Conservation (phyloP, 805 yeast genomes). For the Kodamaea sagamina region DNA sequence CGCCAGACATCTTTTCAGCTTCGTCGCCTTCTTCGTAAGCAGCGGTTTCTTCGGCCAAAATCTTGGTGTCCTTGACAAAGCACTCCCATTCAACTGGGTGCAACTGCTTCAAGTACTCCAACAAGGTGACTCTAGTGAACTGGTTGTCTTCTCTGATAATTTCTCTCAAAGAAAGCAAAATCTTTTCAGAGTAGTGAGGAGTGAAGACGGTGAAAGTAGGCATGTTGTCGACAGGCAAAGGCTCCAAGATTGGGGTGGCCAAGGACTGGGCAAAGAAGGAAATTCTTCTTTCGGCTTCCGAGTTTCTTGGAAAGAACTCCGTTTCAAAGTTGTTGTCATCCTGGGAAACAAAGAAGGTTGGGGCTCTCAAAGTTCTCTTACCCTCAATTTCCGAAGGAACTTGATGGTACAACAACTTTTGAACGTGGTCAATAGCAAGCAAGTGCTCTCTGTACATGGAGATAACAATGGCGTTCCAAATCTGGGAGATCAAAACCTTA, state of each 20-base stretch:
- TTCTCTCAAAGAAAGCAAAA: slow-evolving; percentile 87
- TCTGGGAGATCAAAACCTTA: slow-evolving; percentile 95
- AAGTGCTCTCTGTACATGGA: slow-evolving; percentile 99
- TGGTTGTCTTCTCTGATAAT: slow-evolving; percentile 97
- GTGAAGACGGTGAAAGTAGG: slow-evolving; percentile 97
- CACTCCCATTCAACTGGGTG: slow-evolving; percentile 98
- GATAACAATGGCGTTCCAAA: slow-evolving; percentile 98
- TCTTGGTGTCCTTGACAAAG: slow-evolving; percentile 93
- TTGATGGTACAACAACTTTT: slow-evolving; percentile 94
- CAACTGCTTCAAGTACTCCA: slow-evolving; percentile 91
- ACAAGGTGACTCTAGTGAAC: slow-evolving; percentile 88
- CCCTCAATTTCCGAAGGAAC: slow-evolving; percentile 98
- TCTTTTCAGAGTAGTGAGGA: slow-evolving; percentile 96
- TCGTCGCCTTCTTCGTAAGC: slow-evolving; percentile 59
- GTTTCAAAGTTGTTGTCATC: slow-evolving; percentile 94
- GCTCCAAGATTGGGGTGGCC: slow-evolving; percentile 98
- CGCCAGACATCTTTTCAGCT: slow-evolving; percentile 48
- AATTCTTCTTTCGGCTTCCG: slow-evolving; percentile 99
- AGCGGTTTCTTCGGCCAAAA: slow-evolving; percentile 91
- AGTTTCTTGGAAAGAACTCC: slow-evolving; percentile 94
- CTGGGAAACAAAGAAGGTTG: slow-evolving; percentile 97
- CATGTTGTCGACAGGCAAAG: slow-evolving; percentile 98
- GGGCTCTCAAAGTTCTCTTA: slow-evolving; percentile 96
- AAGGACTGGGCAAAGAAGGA: slow-evolving; percentile 98
- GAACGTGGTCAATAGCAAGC: slow-evolving; percentile 97